phyloP scores from a whole-genome alignment of 176 grass and related monocot species.

The Oryza meyeriana region DNA sequence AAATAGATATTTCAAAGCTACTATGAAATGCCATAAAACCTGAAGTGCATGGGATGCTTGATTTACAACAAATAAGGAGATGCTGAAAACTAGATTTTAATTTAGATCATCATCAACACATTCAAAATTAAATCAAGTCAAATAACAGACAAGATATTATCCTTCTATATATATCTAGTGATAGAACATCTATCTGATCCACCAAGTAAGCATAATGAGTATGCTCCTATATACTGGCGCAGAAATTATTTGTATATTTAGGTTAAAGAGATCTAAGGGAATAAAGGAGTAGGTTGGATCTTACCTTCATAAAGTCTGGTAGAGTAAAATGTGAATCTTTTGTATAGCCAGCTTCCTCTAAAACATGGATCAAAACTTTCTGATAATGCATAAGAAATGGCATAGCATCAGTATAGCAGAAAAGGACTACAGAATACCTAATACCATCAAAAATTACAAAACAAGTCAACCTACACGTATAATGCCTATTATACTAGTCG shows the following conservation, averaged over 20 bases:
- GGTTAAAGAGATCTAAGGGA: background rate
- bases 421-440: background rate
- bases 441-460: background rate
- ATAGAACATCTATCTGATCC: background rate
- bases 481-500: background rate
- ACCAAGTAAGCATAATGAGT: constrained; percentile 1
- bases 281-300: background rate
- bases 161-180: background rate
- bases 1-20: background rate
- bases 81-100: background rate
- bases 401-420: background rate
- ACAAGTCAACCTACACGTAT: background rate
- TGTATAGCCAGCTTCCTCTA: constrained; percentile 80
- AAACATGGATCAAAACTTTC: constrained; percentile 71
- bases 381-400: constrained; percentile 24
- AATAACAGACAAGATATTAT: constrained; percentile 5
- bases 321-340: constrained; percentile 58
- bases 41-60: background rate
- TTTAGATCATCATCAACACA: background rate
- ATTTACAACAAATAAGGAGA: background rate
- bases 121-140: background rate
- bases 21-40: background rate
- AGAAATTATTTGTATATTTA: background rate
- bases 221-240: background rate
- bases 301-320: constrained; percentile 81